phyloP scores from a whole-genome alignment of 139 green algal genomes.

The Closterium sp. region DNA sequence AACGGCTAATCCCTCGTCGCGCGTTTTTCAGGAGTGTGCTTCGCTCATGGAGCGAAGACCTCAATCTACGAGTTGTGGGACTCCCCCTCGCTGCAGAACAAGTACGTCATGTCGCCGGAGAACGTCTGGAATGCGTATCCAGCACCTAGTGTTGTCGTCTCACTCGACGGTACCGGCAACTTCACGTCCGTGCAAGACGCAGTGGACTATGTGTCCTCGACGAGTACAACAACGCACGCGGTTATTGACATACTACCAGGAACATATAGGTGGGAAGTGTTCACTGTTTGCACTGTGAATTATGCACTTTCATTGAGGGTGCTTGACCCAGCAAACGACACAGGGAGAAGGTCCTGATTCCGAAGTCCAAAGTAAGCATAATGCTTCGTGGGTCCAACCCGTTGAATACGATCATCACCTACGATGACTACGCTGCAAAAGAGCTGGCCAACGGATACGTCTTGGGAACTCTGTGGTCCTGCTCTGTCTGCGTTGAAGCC shows the following conservation, averaged over 20 bases:
- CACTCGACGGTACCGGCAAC: background rate
- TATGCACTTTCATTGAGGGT: background rate
- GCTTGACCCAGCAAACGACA: background rate
- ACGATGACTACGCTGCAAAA: background rate
- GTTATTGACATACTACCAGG: background rate
- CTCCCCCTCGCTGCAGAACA: background rate
- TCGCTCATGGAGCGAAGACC: background rate
- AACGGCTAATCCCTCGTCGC: background rate
- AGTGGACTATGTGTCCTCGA: background rate
- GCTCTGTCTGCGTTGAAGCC: background rate
- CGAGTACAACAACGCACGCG: background rate
- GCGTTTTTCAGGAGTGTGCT: background rate
- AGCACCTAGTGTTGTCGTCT: background rate
- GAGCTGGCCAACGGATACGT: background rate
- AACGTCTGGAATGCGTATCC: background rate
- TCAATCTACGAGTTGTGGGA: background rate
- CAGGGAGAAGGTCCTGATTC: background rate
- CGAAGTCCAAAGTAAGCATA: background rate
- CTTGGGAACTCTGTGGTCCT: background rate
- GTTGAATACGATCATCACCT: background rate
- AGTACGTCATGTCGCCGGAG: background rate
- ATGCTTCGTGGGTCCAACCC: background rate
- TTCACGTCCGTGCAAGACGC: background rate
- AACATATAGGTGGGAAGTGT: background rate
- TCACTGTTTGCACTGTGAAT: background rate